Evolutionary conservation across 1,284 basidiomycete genomes (phyloP), one percentile per base, ranked within the genome.

Genomic region (Cutaneotrichosporon curvatum): DNA sequence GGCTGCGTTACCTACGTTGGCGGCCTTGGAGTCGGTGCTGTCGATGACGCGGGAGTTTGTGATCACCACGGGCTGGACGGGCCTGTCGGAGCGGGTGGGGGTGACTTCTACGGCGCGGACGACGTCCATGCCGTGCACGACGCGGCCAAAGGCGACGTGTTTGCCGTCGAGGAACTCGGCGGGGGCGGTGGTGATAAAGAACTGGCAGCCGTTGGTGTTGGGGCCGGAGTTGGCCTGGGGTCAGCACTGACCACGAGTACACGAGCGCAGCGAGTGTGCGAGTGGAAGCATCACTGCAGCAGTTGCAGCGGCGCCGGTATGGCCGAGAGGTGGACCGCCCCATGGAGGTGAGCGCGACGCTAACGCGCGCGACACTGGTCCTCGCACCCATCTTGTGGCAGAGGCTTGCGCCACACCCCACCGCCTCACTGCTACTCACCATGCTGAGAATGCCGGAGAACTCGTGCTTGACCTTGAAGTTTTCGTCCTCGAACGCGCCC

Each of bases 101-200:
- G 91, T 87, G 53, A 87, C 87, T 73, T 95, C 91, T 49, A 96
- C 89, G 68, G 92, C 94, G 52, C 89, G 79, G 42, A 96, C 77
- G 2, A 87, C 89, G 48, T 90, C 78, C 82, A 92, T 81, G 21
- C 87, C 87, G 43, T 88, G 85, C 48, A 85, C 78, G 19, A 95
- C 87, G 56, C 81, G 83, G 10, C 91, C 91, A 62, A 96, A 96
- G 2, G 94, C 88, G 54, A 88, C 84, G 66, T 96, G 91, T 66
- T 95, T 95, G 42, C 85, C 85, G 65, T 96, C 88, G 35, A 96
- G 77, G 68, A 96, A 98, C 56, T 91, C 87, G 56, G 90, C 92
- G 50, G 87, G 84, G 15, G 83, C 88, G 1, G 87, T 89, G 0
- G 95, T 98, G 63, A 98, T 85, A 77, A 98, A 98, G 76, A 98